Evolutionary conservation across 352 stramenopile species (phyloP), one percentile per base, ranked within the genome.

Genomic region (Phytophthora fragariae): DNA sequence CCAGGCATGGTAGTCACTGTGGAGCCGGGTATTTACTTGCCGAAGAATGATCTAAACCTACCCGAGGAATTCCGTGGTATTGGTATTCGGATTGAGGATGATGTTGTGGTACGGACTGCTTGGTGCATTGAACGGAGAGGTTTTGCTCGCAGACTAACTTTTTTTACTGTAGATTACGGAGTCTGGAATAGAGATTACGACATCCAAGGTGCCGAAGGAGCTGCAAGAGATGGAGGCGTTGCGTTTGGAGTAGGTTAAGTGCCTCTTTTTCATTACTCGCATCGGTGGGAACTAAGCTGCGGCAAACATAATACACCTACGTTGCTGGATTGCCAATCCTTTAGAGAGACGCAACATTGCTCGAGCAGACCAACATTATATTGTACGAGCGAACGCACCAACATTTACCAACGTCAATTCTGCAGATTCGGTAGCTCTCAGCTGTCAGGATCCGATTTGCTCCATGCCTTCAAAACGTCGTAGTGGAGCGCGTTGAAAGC

Each of bases 61-160:
- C 89, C 89, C 12, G 67, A 78, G 17, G 87, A 94, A 50, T 93
- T 94, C 76, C 87, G 89, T 68, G 89, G 89, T 41, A 92, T 96
- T 19, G 89, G 89, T 49, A 93, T 96, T 68, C 89, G 89, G 37
- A 96, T 96, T 57, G 89, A 96, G 78, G 89, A 96, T 70, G 89
- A 96, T 57, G 83, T 96, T 63, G 82, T 94, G 59, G 89, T 96
- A 80, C 50, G 86, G 64, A 11, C 17, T 52, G 11, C 44, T 10
- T 52, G 39, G 39, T 46, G 39, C 14, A 44, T 12, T 14, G 6
- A 62, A 1, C 8, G 61, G 15, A 50, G 2, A 50, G 7, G 15
- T 24, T 3, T 39, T 46, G 39, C 6, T 46, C 15, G 10, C 56
- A 54, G 61, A 27, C 14, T 68, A 35, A 65, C 24, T 57, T 65